Conservation (phyloP, 192 early-diverging fungal genomes). For the Allomyces macrogynus region DNA sequence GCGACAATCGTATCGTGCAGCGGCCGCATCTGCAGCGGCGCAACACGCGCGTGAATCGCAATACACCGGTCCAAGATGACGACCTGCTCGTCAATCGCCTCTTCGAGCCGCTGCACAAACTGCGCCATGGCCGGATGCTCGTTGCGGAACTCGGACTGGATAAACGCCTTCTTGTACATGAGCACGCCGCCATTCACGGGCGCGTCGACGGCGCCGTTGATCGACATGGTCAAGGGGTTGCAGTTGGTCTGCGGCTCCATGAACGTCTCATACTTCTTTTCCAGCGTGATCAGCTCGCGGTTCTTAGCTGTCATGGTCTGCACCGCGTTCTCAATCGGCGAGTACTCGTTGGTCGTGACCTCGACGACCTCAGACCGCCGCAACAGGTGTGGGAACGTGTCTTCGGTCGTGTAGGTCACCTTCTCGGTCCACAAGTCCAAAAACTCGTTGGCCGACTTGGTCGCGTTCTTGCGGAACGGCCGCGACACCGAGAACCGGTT, state of each 20-base stretch:
- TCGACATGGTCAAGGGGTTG: slow-evolving; percentile 54
- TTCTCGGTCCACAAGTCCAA: slow-evolving; percentile 60
- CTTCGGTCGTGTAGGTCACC: slow-evolving; percentile 38
- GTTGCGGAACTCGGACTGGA: slow-evolving; percentile 17
- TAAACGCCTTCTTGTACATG: slow-evolving; percentile 52
- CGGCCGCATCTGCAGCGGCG: slow-evolving; percentile 44
- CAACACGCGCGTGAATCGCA: slow-evolving; percentile 33
- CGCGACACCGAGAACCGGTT: slow-evolving; percentile 38
- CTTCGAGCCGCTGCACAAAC: slow-evolving; percentile 22
- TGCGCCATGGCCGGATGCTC: slow-evolving; percentile 19
- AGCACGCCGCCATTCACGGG: slow-evolving; percentile 64
- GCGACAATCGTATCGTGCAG: slow-evolving; percentile 37
- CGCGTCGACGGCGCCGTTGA: slow-evolving; percentile 67
- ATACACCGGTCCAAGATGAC: slow-evolving; percentile 34
- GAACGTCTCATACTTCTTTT: slow-evolving; percentile 24
- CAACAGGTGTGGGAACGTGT: slow-evolving; percentile 40
- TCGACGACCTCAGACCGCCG: slow-evolving; percentile 34
- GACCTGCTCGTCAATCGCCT: slow-evolving; percentile 48
- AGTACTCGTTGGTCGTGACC: slow-evolving; percentile 30
- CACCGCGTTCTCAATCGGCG: slow-evolving; percentile 58
- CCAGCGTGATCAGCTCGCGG: slow-evolving; percentile 28
- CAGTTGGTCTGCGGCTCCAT: slow-evolving; percentile 19
- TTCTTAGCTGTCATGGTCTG: slow-evolving; percentile 46
- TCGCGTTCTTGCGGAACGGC: slow-evolving; percentile 26
- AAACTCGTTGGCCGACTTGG: slow-evolving; percentile 41